Evolutionary conservation across 345 rosid species (phyloP).

Genomic region (Corymbia maculata): DNA sequence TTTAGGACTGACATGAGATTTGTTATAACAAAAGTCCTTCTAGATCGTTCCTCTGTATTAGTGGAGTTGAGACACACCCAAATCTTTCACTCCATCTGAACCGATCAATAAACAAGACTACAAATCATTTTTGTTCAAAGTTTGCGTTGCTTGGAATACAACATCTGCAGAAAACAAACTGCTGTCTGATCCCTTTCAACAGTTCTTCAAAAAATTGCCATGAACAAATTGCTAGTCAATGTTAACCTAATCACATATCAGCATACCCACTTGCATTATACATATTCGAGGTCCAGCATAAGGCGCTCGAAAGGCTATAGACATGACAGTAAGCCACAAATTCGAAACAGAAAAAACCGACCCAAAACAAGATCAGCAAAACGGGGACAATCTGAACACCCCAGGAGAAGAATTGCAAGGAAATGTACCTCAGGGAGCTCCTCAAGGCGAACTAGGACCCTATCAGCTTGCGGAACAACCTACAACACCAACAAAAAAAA

Average conservation of each 20-base stretch:
- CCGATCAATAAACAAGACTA: neutral
- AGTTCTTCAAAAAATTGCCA: neutral
- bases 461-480: constrained; percentile 95
- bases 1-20: neutral
- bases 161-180: neutral
- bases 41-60: neutral
- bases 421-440: constrained; percentile 56
- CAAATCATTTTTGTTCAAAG: neutral
- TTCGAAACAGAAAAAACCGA: neutral
- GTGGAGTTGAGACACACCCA: neutral
- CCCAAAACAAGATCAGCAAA: neutral
- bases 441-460: constrained; percentile 84
- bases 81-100: neutral
- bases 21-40: neutral
- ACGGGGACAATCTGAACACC: neutral
- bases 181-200: neutral
- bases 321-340: neutral
- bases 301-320: neutral
- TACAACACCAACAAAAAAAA: constrained; percentile 1
- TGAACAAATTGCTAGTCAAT: rapidly evolving
- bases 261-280: neutral
- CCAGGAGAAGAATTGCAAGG: neutral
- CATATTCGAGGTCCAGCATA: neutral
- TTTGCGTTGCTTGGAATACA: neutral
- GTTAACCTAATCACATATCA: neutral